Percentiles rank a stretch among this genome's conserved stretches.
phyloP scores from a whole-genome alignment of 176 grass and related monocot species.

The Phoenix roebelenii region DNA sequence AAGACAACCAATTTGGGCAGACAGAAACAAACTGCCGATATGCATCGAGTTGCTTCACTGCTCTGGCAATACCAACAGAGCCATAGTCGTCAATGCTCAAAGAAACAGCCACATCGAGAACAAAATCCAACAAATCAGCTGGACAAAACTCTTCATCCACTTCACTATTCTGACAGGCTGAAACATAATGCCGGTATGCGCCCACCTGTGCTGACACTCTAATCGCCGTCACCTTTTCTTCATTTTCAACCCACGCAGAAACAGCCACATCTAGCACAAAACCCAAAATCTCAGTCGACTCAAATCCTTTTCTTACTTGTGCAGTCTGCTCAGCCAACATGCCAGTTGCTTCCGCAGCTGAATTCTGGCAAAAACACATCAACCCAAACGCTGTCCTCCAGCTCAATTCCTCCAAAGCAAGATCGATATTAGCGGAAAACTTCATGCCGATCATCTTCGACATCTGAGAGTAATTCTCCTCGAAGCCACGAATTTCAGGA shows the following conservation, averaged over 20 bases:
- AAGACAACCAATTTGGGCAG: neutral
- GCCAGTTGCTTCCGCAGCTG: neutral
- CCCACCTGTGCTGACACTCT: constrained; percentile 6
- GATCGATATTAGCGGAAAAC: constrained; percentile 2
- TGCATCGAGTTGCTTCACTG: neutral
- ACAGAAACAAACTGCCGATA: constrained; percentile 9
- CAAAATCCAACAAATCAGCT: constrained; percentile 8
- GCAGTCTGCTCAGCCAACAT: neutral
- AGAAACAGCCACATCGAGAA: constrained; percentile 3
- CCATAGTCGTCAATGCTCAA: neutral
- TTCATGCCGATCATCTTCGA: constrained; percentile 3
- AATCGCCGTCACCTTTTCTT: neutral
- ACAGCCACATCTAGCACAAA: constrained; percentile 14
- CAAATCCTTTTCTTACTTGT: constrained; percentile 1
- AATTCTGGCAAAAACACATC: constrained; percentile 1
- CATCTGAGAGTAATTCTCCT: constrained; percentile 14
- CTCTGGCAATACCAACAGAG: neutral
- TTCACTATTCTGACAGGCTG: constrained; percentile 1
- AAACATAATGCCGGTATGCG: constrained; percentile 1
- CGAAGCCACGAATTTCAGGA: constrained; percentile 4
- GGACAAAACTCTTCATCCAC: constrained; percentile 1
- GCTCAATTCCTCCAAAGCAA: constrained; percentile 10
- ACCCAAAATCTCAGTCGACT: constrained; percentile 1
- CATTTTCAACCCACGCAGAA: neutral
- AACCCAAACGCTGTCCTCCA: constrained; percentile 4